phyloP scores from a whole-genome alignment of 75 land plant species.

The Pseudotsuga menziesii region DNA sequence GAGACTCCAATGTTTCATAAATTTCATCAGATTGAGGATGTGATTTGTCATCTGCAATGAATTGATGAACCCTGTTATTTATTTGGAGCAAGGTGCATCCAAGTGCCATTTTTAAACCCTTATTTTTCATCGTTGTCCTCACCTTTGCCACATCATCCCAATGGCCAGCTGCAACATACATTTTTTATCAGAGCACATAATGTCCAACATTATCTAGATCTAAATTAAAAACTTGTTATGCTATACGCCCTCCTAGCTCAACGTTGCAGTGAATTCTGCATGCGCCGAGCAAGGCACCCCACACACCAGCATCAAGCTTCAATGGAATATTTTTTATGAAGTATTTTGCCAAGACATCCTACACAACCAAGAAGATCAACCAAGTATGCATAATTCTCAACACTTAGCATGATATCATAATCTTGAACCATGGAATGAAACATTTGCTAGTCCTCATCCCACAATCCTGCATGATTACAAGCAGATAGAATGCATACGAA shows the following conservation, averaged over 20 bases:
- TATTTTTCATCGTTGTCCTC: conserved; percentile 5
- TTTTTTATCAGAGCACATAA: conserved; percentile 20
- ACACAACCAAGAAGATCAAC: conserved; percentile 27
- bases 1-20: neutral
- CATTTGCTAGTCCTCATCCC: conserved; percentile 12
- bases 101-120: conserved; percentile 8
- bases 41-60: conserved; percentile 13
- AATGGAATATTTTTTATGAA: conserved; percentile 9
- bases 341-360: conserved; percentile 11
- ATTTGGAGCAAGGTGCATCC: conserved; percentile 13
- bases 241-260: neutral
- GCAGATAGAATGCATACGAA: conserved; percentile 22
- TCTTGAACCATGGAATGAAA: conserved; percentile 15
- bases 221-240: neutral
- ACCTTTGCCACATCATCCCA: conserved; percentile 10
- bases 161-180: conserved; percentile 19
- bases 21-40: conserved; percentile 13
- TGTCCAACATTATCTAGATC: conserved; percentile 9
- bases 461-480: conserved; percentile 20
- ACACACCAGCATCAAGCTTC: conserved; percentile 7
- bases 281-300: conserved; percentile 20
- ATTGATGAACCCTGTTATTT: conserved; percentile 12
- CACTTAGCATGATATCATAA: conserved; percentile 4
- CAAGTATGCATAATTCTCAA: conserved; percentile 19
- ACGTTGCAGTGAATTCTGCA: conserved; percentile 12